A percentile compares a stretch with the other conserved stretches of the same genome.
These are phyloP conservation scores for Ehretia macrophylla DNA, from an alignment of 257 asterid genomes.

Conservation along the genomic window DNA sequence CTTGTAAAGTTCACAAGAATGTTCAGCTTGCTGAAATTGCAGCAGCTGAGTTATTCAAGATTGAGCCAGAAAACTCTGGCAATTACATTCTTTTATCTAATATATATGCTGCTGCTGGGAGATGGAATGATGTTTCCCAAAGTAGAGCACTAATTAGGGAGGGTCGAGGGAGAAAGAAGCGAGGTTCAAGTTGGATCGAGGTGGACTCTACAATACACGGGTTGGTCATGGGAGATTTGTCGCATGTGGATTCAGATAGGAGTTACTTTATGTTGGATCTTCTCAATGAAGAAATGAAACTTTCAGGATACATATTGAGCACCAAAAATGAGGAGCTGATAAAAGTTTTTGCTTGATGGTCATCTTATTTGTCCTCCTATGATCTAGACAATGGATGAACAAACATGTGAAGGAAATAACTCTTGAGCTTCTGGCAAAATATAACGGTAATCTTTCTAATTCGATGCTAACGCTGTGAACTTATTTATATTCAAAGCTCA, in stretches of 20 bases:
- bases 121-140: conserved; percentile 16
- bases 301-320: conserved; percentile 4
- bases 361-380: neutral
- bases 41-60: conserved; percentile 10
- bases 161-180: conserved; percentile 5
- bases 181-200: conserved; percentile 16
- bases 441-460: too few species aligned
- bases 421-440: too few species aligned
- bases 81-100: conserved; percentile 11
- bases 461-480: too few species aligned
- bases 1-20: conserved; percentile 12
- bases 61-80: conserved; percentile 20
- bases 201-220: conserved; percentile 17
- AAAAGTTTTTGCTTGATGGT: neutral
- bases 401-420: too few species aligned
- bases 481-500: too few species aligned
- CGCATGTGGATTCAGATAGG: conserved; percentile 11
- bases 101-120: conserved; percentile 12
- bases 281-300: conserved; percentile 12
- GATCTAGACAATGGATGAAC: too few species aligned
- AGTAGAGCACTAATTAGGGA: conserved; percentile 11
- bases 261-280: conserved; percentile 10
- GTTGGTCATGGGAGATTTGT: conserved; percentile 13
- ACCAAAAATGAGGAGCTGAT: neutral
- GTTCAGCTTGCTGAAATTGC: conserved; percentile 20